A percentile compares a stretch with the other conserved stretches of the same genome.
phyloP scores from a whole-genome alignment of 2,329 filamentous ascomycete species.

The Albophoma yamanashiensis region DNA sequence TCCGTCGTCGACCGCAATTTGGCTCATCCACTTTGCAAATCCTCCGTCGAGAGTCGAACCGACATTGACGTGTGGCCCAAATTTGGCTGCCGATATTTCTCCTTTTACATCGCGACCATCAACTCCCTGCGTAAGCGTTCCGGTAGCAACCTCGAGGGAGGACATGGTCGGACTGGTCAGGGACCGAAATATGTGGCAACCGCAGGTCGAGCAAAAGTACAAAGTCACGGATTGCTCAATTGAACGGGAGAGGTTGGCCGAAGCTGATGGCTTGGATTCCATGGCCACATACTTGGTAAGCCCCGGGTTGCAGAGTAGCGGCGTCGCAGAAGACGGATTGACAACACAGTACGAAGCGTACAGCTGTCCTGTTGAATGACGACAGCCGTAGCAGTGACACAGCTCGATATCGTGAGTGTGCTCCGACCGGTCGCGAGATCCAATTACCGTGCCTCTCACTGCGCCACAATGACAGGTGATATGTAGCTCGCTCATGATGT shows the following conservation, averaged over 20 bases:
- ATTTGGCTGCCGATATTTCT: background rate
- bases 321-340: slow-evolving; percentile 10
- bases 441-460: background rate
- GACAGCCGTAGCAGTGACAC: slow-evolving; percentile 21
- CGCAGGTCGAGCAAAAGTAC: slow-evolving; percentile 29
- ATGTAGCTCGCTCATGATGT: background rate
- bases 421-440: background rate
- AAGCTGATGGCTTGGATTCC: background rate
- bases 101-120: background rate
- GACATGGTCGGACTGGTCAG: background rate
- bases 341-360: slow-evolving; percentile 23
- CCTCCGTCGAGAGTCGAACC: background rate
- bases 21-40: background rate
- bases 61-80: background rate
- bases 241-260: background rate
- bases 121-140: background rate
- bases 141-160: background rate
- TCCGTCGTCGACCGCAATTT: background rate
- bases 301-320: slow-evolving; percentile 1
- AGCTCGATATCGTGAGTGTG: slow-evolving; percentile 9
- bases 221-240: slow-evolving; percentile 7
- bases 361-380: slow-evolving; percentile 22
- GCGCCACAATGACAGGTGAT: background rate
- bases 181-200: slow-evolving; percentile 28
- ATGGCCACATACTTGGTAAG: slow-evolving; percentile 5